Base-by-base conservation (phyloP, 1,139 yeast species). In the Casaregolazyma suthepensis region DNA sequence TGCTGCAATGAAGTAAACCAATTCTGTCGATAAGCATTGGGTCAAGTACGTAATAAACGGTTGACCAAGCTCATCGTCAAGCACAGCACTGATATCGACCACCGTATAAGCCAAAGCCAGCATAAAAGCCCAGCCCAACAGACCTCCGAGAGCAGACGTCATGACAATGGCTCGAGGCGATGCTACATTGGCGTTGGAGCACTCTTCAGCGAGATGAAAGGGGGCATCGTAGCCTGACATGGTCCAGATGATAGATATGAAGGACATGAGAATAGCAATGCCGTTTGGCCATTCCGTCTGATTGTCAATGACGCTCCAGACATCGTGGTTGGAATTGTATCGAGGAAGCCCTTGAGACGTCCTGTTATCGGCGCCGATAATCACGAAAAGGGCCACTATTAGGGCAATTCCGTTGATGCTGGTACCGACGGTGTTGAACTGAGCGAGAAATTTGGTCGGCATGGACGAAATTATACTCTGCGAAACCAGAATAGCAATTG, bases 201-300 rank as follows among this genome's bases (percentile, higher is more conserved):
- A 81, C 64, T 84, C 89, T 67, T 85, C 93, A 17, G 87, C 77
- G 53, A 85, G 71, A 63, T 85, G 90, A 73, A 83, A 84, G 0
- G 90, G 87, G 19, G 87, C 79, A 65, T 85, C 91, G 63, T 81
- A 84, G 19, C 90, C 90, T 48, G 85, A 78, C 85, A 84, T 83
- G 38, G 86, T 81, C 90, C 90, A 85, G 63, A 83, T 81, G 51
- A 79, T 83, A 26, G 88, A 84, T 63, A 82, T 70, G 66, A 83
- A 83, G 18, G 82, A 74, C 77, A 81, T 75, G 56, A 83, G 70
- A 65, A 82, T 73, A 26, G 86, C 77, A 48, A 83, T 73, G 50
- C 90, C 90, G 53, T 74, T 72, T 3, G 88, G 86, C 77, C 81
- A 85, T 18, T 82, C 88, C 7, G 88, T 81, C 59, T 76, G 80